Base-by-base conservation (phyloP, 768 basidiomycete species). In the Lactifluus hygrophoroides region DNA sequence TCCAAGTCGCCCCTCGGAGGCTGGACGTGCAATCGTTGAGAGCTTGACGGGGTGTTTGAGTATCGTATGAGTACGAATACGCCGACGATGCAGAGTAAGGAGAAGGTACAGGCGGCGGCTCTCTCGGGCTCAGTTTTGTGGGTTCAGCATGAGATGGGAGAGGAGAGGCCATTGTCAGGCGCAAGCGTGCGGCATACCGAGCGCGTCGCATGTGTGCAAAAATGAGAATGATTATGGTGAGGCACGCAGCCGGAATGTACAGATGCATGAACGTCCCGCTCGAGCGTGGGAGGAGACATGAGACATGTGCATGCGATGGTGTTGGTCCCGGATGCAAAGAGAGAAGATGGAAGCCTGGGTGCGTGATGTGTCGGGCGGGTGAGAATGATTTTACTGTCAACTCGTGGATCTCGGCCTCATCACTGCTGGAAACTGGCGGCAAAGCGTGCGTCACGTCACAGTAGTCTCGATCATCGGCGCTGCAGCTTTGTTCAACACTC, bases 381-480 rank as follows among this genome's bases (percentile, higher is more conserved):
- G 89, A 87, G 69, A 95, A 93, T 0, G 92, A 88, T 69, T 93
- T 94, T 58, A 95, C 76, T 1, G 92, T 94, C 21, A 93, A 80
- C 71, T 95, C 93, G 47, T 84, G 84, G 44, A 85, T 74, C 21
- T 60, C n/a, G n/a, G n/a, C 61, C 16, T 55, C 52, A n/a, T n/a
- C n/a, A n/a, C n/a, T n/a, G 60, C 59, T 55, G 64, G 59, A 55
- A 64, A 35, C 56, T 3, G 69, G n/a, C n/a, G n/a, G 66, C 9
- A 73, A 62, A 34, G 72, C 72, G 69, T 90, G 88, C 23, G 71
- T 72, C 65, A 86, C 78, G 64, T 91, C 89, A 66, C 94, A 97
- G 66, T 90, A 90, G 71, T 96, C 94, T 50, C 90, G 88, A 69
- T 95, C 90, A 71, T 97, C 92, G 6, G 85, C 94, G 66, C 89